Evolutionary conservation across 768 basidiomycete species (phyloP).

Genomic region (Mycena galericulata): DNA sequence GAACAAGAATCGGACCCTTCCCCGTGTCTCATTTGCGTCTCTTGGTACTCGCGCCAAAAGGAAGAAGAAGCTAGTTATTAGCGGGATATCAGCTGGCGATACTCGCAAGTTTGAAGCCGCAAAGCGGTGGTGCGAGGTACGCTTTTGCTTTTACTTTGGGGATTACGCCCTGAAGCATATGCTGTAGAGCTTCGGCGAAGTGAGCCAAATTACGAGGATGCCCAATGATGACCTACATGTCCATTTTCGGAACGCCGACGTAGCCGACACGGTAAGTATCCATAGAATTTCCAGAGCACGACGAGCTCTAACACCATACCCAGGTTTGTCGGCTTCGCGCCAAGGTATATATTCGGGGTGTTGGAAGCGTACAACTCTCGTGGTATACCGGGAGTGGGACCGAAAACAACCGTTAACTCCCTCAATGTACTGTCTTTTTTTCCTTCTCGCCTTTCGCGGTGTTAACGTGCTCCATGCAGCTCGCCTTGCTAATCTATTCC

Average conservation of each 20-base stretch:
- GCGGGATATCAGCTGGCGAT: slow-evolving; percentile 74
- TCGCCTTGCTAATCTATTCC: slow-evolving; percentile 9
- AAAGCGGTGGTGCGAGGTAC: slow-evolving; percentile 82
- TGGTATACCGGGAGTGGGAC: slow-evolving; percentile 60
- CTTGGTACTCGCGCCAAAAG: slow-evolving; percentile 58
- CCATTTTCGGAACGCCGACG: slow-evolving; percentile 78
- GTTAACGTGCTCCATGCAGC: slow-evolving; percentile 10
- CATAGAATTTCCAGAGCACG: not conserved
- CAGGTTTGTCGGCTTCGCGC: slow-evolving; percentile 86
- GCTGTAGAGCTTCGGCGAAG: slow-evolving; percentile 77
- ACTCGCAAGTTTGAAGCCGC: slow-evolving; percentile 73
- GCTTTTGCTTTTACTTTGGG: slow-evolving; percentile 31
- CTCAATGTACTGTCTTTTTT: not conserved
- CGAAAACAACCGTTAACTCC: slow-evolving; percentile 58
- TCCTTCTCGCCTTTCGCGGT: not conserved
- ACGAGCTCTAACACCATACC: slow-evolving; percentile 3
- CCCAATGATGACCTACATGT: slow-evolving; percentile 85
- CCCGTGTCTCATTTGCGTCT: slow-evolving; percentile 53
- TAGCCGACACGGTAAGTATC: slow-evolving; percentile 79
- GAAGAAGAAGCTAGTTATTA: slow-evolving; percentile 76
- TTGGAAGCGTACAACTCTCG: slow-evolving; percentile 83
- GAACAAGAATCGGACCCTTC: slow-evolving; percentile 37
- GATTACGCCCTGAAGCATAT: slow-evolving; percentile 10
- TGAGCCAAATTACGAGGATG: slow-evolving; percentile 78
- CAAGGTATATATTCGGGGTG: slow-evolving; percentile 77